Base-by-base conservation (phyloP, 2,329 filamentous ascomycete species). In the Drechslerella stenobrocha region DNA sequence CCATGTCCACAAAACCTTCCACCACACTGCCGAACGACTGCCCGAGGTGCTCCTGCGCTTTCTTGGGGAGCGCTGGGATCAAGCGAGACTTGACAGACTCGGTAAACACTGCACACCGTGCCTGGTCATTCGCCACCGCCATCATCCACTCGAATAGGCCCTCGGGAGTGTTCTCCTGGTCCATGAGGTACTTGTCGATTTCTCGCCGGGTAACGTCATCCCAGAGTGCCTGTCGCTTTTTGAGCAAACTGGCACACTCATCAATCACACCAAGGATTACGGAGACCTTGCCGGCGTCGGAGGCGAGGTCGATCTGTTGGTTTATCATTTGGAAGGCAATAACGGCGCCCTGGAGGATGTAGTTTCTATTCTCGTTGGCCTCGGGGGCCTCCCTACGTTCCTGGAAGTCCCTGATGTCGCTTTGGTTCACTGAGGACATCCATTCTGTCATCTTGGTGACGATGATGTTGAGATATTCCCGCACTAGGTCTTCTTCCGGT, bases 91-190 rank as follows among this genome's bases (percentile, higher is more conserved):
- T 71, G 53, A 85, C 84, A 53, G 89, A 87, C 69, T 89, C 87
- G 71, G 87, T 87, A 74, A 97, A 95, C 76, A 97, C 93, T 74
- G 98, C 96, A 77, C 90, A 96, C 59, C 91, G 91, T 75, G 98
- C 97, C 77, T 98, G 93, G 78, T 98, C 93, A 78, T 98, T 98
- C 72, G 95, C 93, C 60, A 95, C 90, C 45, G 93, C 91, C 53
- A 98, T 86, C 58, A 98, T 86, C 90, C 92, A 98, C 78, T 98
- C 93, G 18, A 81, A 76, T 34, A 74, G 69, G 48, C 72, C 72
- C 35, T 73, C 71, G 18, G 71, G 71, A 20, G 71, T 66, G 18
- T 70, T 71, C 11, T 74, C 72, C 3, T 70, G 65, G 66, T 78
- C 72, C 63, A 75, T 72, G 76, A 87, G 87, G 76, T 90, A 95